Percentiles rank a stretch among this genome's conserved stretches.
phyloP scores from a whole-genome alignment of 148 eudicot species.

The Simmondsia chinensis region DNA sequence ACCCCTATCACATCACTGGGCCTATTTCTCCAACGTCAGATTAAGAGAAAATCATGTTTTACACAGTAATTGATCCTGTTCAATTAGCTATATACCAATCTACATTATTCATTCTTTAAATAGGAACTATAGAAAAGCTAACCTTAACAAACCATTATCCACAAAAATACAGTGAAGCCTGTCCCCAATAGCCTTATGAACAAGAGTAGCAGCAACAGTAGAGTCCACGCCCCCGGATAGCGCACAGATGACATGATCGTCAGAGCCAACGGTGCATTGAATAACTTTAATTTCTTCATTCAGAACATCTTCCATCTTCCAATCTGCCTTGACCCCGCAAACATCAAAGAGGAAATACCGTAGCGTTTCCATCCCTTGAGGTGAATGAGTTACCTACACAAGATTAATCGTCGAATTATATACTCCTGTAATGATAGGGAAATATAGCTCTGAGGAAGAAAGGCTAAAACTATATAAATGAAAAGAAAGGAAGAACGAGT shows the following conservation, averaged over 20 bases:
- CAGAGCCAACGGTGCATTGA: conserved; percentile 50
- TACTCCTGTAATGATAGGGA: no score
- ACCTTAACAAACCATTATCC: conserved; percentile 92
- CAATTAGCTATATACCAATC: no score
- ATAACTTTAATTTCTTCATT: conserved; percentile 76
- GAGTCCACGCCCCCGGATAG: conserved; percentile 98
- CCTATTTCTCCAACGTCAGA: no score
- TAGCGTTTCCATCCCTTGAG: conserved; percentile 86
- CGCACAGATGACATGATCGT: conserved; percentile 95
- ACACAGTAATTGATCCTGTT: no score
- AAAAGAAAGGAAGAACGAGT: no score
- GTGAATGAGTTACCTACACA: conserved; percentile 88
- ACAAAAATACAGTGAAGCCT: conserved; percentile 93
- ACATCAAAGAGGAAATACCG: conserved; percentile 69
- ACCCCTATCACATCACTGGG: no score
- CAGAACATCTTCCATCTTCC: conserved; percentile 94
- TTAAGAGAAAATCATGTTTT: no score
- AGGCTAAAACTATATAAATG: no score
- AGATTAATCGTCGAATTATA: no score
- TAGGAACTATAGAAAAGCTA: conserved; percentile 4
- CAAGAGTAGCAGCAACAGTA: conserved; percentile 95
- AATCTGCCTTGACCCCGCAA: conserved; percentile 69
- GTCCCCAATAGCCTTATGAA: conserved; percentile 93
- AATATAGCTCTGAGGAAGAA: no score
- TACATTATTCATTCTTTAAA: neutral